phyloP scores from a whole-genome alignment of 225 moss, liverwort and hornwort species.

The Physcomitrium patens region DNA sequence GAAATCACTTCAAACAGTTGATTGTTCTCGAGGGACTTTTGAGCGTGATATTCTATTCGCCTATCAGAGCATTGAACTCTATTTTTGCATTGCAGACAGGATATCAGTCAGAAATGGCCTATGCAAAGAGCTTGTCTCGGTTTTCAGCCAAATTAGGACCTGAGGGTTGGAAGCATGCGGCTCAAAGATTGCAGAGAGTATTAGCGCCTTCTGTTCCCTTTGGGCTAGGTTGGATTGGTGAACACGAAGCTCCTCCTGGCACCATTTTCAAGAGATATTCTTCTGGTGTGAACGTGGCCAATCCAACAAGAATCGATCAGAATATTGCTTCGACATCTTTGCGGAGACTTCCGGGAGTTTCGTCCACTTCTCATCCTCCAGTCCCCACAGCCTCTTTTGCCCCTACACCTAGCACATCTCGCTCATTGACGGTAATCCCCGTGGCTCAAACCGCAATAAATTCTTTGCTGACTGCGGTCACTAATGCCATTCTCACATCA shows the following conservation, averaged over 20 bases:
- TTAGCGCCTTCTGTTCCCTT: slow-evolving; percentile 35
- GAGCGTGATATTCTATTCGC: not conserved
- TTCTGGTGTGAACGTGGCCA: slow-evolving; percentile 18
- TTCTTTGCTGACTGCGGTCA: slow-evolving; percentile 30
- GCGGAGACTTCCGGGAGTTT: slow-evolving; percentile 12
- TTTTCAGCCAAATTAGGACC: slow-evolving; percentile 31
- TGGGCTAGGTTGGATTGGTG: slow-evolving; percentile 42
- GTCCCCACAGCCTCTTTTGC: slow-evolving; percentile 3
- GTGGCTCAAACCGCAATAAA: slow-evolving; percentile 30
- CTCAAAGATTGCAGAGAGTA: slow-evolving; percentile 37
- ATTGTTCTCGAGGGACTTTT: not conserved
- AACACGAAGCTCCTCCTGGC: slow-evolving; percentile 36
- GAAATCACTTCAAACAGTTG: not conserved
- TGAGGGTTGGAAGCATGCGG: slow-evolving; percentile 31
- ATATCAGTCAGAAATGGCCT: slow-evolving; percentile 33
- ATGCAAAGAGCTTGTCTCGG: slow-evolving; percentile 35
- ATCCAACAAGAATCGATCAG: slow-evolving; percentile 10
- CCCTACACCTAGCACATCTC: slow-evolving; percentile 16
- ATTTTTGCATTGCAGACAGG: slow-evolving; percentile 31
- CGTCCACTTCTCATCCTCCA: slow-evolving; percentile 18
- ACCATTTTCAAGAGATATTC: slow-evolving; percentile 27
- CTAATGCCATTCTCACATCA: slow-evolving; percentile 32
- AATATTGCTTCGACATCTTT: not conserved
- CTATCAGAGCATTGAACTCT: not conserved
- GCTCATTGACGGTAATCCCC: slow-evolving; percentile 11